Evolutionary conservation across 192 early-diverging fungal species (phyloP).

Genomic region (Coemansia sp.): DNA sequence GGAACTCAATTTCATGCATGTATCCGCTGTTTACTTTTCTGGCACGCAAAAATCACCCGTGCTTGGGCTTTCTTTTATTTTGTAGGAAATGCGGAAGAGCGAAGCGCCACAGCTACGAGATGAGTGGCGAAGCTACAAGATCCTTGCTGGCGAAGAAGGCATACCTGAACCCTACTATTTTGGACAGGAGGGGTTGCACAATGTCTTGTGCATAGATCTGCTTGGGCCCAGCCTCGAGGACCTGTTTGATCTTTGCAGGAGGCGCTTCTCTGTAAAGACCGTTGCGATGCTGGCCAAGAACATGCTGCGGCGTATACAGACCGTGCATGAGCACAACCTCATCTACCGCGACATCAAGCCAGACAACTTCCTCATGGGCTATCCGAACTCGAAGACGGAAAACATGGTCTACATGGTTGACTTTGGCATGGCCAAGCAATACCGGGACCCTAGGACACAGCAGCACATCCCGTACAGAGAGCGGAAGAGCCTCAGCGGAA

Average conservation of each 20-base stretch:
- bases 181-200: constrained; percentile 95
- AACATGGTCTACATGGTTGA: constrained; percentile 88
- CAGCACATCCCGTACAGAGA: constrained; percentile 98
- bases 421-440: constrained; percentile 99
- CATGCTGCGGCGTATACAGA: constrained; percentile 87
- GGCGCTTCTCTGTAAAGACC: constrained; percentile 91
- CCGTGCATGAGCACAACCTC: constrained; percentile 91
- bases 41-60: neutral
- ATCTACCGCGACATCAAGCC: constrained; percentile 99
- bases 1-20: neutral
- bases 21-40: neutral
- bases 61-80: neutral
- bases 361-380: constrained; percentile 96
- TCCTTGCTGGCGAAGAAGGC: constrained; percentile 80
- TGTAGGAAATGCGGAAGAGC: constrained; percentile 84
- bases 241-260: constrained; percentile 92
- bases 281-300: constrained; percentile 93
- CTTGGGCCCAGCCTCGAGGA: constrained; percentile 93
- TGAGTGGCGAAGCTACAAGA: constrained; percentile 94
- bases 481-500: constrained; percentile 90
- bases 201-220: constrained; percentile 91
- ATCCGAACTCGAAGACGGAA: constrained; percentile 59
- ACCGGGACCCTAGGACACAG: constrained; percentile 93
- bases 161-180: constrained; percentile 93
- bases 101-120: constrained; percentile 97